phyloP scores from a whole-genome alignment of 805 yeast species.

The Candida nanaspora region DNA sequence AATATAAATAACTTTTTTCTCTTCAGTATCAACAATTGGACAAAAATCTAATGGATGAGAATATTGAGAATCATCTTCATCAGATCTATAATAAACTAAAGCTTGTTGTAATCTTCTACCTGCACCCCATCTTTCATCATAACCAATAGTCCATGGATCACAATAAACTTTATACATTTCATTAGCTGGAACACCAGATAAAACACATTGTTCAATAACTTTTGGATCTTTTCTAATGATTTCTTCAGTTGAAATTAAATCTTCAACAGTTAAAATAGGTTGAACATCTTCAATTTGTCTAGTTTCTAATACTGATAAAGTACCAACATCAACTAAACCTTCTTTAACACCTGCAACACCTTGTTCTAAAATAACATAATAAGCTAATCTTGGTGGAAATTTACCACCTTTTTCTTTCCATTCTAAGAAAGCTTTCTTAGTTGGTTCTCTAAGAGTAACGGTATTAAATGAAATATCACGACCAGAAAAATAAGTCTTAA shows the following conservation, averaged over 20 bases:
- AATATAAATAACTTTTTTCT: slow-evolving; percentile 58
- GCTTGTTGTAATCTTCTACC: slow-evolving; percentile 74
- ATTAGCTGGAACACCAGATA: slow-evolving; percentile 58
- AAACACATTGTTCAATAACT: slow-evolving; percentile 65
- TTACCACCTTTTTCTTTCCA: slow-evolving; percentile 60
- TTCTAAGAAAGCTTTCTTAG: slow-evolving; percentile 50
- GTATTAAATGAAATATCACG: slow-evolving; percentile 52
- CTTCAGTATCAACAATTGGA: slow-evolving; percentile 74
- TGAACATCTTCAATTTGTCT: slow-evolving; percentile 53
- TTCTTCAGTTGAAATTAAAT: slow-evolving; percentile 54
- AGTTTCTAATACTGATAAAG: slow-evolving; percentile 38
- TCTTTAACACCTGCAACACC: slow-evolving; percentile 62
- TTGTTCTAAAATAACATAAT: slow-evolving; percentile 51
- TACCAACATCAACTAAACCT: slow-evolving; percentile 56
- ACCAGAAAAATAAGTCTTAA: slow-evolving; percentile 42
- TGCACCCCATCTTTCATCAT: slow-evolving; percentile 69
- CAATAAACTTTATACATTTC: slow-evolving; percentile 58
- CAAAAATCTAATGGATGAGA: slow-evolving; percentile 76
- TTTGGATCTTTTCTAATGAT: slow-evolving; percentile 63
- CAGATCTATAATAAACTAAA: slow-evolving; percentile 65
- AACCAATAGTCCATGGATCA: slow-evolving; percentile 63
- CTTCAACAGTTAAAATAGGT: slow-evolving; percentile 69
- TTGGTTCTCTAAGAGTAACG: slow-evolving; percentile 64
- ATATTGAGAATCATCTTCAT: slow-evolving; percentile 64
- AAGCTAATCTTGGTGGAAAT: slow-evolving; percentile 63